Conservation (phyloP, 768 basidiomycete genomes). For the Tulasnella sp. region DNA sequence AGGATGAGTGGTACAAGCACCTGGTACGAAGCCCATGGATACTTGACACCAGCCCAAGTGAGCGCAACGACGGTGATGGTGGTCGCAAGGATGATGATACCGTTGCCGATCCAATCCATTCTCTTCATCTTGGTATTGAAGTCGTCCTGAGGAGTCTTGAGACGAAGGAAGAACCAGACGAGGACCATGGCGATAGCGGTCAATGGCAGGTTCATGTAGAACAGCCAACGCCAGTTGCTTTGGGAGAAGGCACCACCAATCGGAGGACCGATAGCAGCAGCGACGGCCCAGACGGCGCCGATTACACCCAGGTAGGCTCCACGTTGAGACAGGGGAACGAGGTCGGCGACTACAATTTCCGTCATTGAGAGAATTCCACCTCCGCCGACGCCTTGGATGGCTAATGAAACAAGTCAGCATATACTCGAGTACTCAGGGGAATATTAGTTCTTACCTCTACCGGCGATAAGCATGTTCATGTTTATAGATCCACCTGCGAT, state of each 20-base stretch:
- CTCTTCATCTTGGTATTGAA: no score
- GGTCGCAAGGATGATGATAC: no score
- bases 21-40: no score
- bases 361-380: constrained; percentile 48
- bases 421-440: not conserved
- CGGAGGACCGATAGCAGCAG: constrained; percentile 35
- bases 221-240: constrained; percentile 51
- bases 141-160: no score
- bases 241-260: constrained; percentile 44
- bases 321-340: constrained; percentile 54
- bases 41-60: no score
- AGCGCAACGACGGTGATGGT: no score
- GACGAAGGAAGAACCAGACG: no score
- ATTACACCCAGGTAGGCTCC: constrained; percentile 49
- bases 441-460: constrained; percentile 39
- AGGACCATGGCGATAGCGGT: no score
- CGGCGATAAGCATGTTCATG: constrained; percentile 51
- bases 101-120: no score
- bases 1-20: no score
- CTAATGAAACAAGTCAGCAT: constrained; percentile 31
- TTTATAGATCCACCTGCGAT: constrained; percentile 50
- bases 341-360: constrained; percentile 52
- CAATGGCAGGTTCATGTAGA: constrained; percentile 39
- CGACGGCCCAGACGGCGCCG: constrained; percentile 46
- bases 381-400: constrained; percentile 46